Evolutionary conservation across 306 rosid genomes (phyloP), one percentile per base, ranked within the genome.

Genomic region (Castanospermum australe): DNA sequence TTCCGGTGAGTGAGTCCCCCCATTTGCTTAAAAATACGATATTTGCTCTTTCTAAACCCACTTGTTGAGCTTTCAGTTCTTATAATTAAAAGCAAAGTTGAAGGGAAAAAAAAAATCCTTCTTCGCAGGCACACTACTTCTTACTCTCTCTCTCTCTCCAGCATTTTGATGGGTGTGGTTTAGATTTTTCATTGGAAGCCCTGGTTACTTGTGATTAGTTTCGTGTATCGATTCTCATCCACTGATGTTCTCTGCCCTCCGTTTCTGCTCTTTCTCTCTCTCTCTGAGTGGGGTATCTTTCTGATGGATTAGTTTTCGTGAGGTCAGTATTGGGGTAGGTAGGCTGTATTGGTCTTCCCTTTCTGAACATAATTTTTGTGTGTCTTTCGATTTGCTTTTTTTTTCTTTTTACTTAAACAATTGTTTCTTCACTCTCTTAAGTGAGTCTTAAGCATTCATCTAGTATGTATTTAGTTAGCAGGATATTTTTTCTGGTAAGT

Each of bases 1-100:
- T 87, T 92, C 94, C 21, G 97, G 99, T 95, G 32, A 75, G 84
- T 78, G 62, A 17, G 72, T 70, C 41, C 12, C 63, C 63, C 71
- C 72, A 44, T 85, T 33, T 50, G 59, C 14, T 6, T 51, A 39
- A 42, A 22, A 20, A 24, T 60, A 1, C 22, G 14, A 50, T 62
- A 61, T 38, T 67, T 21, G 13, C 9, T 11, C 24, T 24, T 15
- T 10, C 24, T 64, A 4, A 8, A 10, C 28, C 5, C 17, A 8
- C 25, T 11, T 71, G 12, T 24, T 20, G 1, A 36, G 28, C 47
- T 73, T 32, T 21, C 2, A 67, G 45, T 73, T 65, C 14, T 71
- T 42, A 42, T 50, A 5, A 28, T 30, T 18, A 11, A 20, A 8
- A 8, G 55, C 2, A 44, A 35, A 22, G 1, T 57, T 1, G 4